Base-by-base conservation (phyloP, 1,284 basidiomycete species). In the Ustilago tritici region DNA sequence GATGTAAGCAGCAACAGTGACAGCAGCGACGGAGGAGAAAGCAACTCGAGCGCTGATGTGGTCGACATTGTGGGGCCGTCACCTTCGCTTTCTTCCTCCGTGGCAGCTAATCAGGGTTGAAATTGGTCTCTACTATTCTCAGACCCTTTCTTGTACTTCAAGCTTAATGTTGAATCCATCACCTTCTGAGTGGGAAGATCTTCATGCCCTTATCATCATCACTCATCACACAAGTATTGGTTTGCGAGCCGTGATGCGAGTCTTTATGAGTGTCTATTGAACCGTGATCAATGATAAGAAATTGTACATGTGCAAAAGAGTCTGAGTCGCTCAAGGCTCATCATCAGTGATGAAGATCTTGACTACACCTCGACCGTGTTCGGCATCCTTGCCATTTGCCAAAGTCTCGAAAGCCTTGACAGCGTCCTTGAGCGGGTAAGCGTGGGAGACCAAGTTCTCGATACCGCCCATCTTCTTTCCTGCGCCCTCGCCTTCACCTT, bases 341-440 rank as follows among this genome's bases (percentile, higher is more conserved):
- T 61, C 72, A 36, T 82, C 80, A 23, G 68, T 70, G 53, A 82
- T 76, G 49, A 82, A 80, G 43, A 81, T 78, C 69, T 82, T 82
- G 59, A 80, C 73, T 15, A 82, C 81, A 12, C 78, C 73, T 43
- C 75, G 40, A 3, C 74, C 76, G 38, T 66, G 61, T 23, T 70
- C 57, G 9, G 60, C 57, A 36, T 77, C 71, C 32, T 72, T 72
- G 7, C 81, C 81, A 38, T 63, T 69, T 1, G 70, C 67, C 14
- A 82, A 59, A 4, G 80, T 80, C 34, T 82, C 62, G 52, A 82
- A 82, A 14, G 81, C 81, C 50, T 65, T 60, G 10, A 56, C 46
- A 3, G 81, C 68, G 3, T 82, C 40, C n/a, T 71, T 64, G 35
- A 82, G 53, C 5, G 65, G 58, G 64, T 66, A 83, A 7, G 61